phyloP scores from a whole-genome alignment of 73 alveolate genomes.

The Paramecium sexaurelia region DNA sequence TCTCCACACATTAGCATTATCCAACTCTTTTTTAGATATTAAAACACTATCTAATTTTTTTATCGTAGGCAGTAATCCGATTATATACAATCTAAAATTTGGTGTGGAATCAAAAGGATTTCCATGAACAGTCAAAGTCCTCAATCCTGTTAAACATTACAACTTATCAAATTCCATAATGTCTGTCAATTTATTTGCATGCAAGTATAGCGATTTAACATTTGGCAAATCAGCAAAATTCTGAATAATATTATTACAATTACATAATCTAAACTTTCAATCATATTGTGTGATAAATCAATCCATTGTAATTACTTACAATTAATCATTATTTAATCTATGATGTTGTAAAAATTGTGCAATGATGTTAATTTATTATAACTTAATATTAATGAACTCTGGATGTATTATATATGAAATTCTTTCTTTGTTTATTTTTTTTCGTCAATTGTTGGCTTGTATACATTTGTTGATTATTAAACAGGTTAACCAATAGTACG shows the following conservation, averaged over 20 bases:
- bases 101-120: constrained; percentile 68
- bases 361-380: constrained; percentile 29
- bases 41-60: constrained; percentile 64
- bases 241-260: neutral
- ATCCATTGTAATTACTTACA: constrained; percentile 38
- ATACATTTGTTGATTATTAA: constrained; percentile 9
- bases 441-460: constrained; percentile 47
- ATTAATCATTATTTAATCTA: constrained; percentile 13
- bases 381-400: constrained; percentile 42
- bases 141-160: neutral
- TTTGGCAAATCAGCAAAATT: constrained; percentile 61
- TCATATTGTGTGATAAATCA: constrained; percentile 45
- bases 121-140: constrained; percentile 63
- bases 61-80: constrained; percentile 63
- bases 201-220: constrained; percentile 52
- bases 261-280: constrained; percentile 26
- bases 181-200: constrained; percentile 56
- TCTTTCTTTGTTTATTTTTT: constrained; percentile 30
- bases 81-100: constrained; percentile 59
- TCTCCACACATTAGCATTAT: constrained; percentile 50
- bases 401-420: neutral
- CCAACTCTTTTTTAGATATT: constrained; percentile 64
- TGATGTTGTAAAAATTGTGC: constrained; percentile 11
- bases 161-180: constrained; percentile 52
- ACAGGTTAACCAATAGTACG: constrained; percentile 21